Base-by-base conservation (phyloP, 1,284 basidiomycete species). In the Cutaneotrichosporon spelunceum region DNA sequence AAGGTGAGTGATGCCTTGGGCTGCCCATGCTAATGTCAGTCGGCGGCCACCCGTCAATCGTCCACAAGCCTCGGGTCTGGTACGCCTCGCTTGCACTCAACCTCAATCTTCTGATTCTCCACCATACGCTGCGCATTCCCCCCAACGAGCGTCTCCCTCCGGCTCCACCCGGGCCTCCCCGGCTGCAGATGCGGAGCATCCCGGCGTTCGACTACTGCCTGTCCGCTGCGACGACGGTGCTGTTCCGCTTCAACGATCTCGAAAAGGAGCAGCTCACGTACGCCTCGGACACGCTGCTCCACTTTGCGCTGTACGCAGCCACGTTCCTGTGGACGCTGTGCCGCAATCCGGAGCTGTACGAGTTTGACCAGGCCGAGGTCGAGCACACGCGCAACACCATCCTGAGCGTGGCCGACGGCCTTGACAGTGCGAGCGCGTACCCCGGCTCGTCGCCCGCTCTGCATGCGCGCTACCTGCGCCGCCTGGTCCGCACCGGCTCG, bases 291-390 rank as follows among this genome's bases (percentile, higher is more conserved):
- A 75, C 73, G 6, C 61, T 75, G 34, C 62, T 75, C 21, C 73
- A 75, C 62, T 75, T 75, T 52, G 68, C 73, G 30, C 66, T 75
- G 27, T 75, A 75, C 59, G 73, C 73, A 4, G 70, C 68, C 0
- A 73, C 71, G 13, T 68, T 75, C 53, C 62, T 75, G 16, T 73
- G 69, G 55, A 68, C 67, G 13, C 61, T 70, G 2, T 66, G 63
- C 36, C 67, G 66, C 16, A 61, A 65, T 7, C 68, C 68, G 34
- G 65, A 72, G 60, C 64, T 69, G 53, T 71, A 71, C 66, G 60
- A 72, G 62, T 68, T 73, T 58, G 66, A 71, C 48, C 26, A 60
- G 21, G 53, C 58, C 52, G 73, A 74, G 56, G 65, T 73, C 39
- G 69, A 70, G n/a, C 69, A 72, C 49, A 72, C 68, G 47, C 68